A percentile compares a stretch with the other conserved stretches of the same genome.
These are phyloP conservation scores for Dactylorhiza incarnata DNA, from an alignment of 106 monocot genomes.

Conservation along the genomic window DNA sequence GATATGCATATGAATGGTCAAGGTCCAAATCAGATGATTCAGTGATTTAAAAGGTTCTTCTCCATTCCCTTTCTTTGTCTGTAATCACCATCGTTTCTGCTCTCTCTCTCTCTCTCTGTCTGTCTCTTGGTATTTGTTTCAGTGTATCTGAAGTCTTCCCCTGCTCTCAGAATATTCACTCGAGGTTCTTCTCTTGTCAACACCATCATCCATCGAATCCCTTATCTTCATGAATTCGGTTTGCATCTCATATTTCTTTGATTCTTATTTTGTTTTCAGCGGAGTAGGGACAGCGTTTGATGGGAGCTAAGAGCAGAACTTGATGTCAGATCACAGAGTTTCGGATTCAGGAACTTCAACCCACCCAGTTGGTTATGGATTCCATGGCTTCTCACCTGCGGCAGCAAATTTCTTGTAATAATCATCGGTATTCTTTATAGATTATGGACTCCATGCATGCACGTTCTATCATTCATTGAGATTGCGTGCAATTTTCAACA, in stretches of 20 bases:
- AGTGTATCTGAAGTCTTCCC: not conserved
- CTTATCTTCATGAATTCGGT: not conserved
- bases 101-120: not conserved
- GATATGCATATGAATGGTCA: not conserved
- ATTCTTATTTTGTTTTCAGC: not conserved
- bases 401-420: conserved; percentile 46
- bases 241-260: not conserved
- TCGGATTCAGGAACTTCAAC: conserved; percentile 46
- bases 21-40: conserved; percentile 7
- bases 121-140: not conserved
- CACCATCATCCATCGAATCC: not conserved
- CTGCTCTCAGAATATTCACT: conserved; percentile 2
- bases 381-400: conserved; percentile 29
- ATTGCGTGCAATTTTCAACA: not conserved
- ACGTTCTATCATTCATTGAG: not conserved
- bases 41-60: conserved; percentile 5
- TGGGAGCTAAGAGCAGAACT: not conserved
- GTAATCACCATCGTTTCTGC: not conserved
- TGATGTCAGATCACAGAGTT: conserved; percentile 24
- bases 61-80: not conserved
- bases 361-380: conserved; percentile 41
- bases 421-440: not conserved
- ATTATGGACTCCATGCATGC: not conserved
- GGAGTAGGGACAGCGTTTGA: not conserved
- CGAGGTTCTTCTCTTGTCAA: not conserved